Evolutionary conservation across 768 basidiomycete genomes (phyloP), one percentile per base, ranked within the genome.

Genomic region (Candolleomyces efflorescens): DNA sequence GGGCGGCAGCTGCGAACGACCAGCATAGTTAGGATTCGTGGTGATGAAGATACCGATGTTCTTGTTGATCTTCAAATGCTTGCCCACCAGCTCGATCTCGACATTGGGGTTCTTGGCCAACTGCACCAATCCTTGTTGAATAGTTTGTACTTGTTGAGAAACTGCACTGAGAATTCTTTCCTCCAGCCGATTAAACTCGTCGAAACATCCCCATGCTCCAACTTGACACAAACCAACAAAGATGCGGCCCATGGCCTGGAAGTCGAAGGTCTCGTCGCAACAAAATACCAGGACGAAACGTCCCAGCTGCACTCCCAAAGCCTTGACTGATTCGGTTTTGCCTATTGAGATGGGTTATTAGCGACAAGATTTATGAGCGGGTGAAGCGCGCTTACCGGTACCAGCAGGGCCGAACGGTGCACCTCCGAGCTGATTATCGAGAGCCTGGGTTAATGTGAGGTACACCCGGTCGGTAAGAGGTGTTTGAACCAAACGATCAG

Each of bases 251-350:
- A 99, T 98, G 1, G 97, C 97, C 70, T 98, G 95, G 80, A 98
- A 98, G 72, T 99, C 97, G 72, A 99, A 98, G 0, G 92, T 97
- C 71, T 99, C 97, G 72, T 99, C 97, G 67, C 97, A 99, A 69
- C 97, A 98, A 77, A 99, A 99, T n/a, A 99, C 97, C 49, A 99
- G 81, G n/a, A 99, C 97, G 67, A 99, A 99, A 38, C 97, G 87
- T 41, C 97, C 97, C 5, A 99, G 85, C 65, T 97, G 95, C 2
- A 98, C 93, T 51, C 97, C 97, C 20, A 99, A 85, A 2, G 97
- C 95, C 73, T 99, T 99, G 69, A 99, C 97, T 1, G 97, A 98
- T 73, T 99, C 97, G 0, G 97, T 99, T 78, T 99, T 99, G 27
- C 95, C 94, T 93, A 63, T 38, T 18, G 36, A 45, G 15, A 45